A percentile compares a stretch with the other conserved stretches of the same genome.
Evolutionary conservation across 1,284 basidiomycete genomes (phyloP).

Genomic region (Flammula alnicola): DNA sequence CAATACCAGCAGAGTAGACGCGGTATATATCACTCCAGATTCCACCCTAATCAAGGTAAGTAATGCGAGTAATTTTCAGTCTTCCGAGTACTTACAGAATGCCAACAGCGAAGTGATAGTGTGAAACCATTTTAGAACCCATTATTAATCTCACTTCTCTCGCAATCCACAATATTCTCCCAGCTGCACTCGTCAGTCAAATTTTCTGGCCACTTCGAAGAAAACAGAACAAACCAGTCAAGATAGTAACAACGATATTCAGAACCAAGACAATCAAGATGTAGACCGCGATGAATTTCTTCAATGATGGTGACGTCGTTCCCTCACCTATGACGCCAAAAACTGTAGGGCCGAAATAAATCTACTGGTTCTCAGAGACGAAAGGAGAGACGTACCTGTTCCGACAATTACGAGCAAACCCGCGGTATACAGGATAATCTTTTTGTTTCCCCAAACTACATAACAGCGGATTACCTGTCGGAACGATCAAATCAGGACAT

Average conservation of each 20-base stretch:
- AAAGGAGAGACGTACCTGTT: conserved; percentile 20
- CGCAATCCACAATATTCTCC: conserved; percentile 27
- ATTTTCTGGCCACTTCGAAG: neutral
- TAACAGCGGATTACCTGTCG: conserved; percentile 28
- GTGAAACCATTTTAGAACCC: conserved; percentile 16
- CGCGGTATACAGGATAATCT: conserved; percentile 12
- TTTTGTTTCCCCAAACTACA: conserved; percentile 27
- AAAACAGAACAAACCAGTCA: conserved; percentile 20
- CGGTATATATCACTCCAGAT: conserved; percentile 27
- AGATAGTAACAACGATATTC: conserved; percentile 23
- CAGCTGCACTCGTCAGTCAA: conserved; percentile 17
- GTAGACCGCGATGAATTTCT: conserved; percentile 24
- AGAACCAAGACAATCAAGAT: conserved; percentile 19
- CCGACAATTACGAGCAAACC: conserved; percentile 18
- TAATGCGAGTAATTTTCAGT: neutral
- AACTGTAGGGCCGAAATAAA: conserved; percentile 8
- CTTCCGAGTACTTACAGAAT: conserved; percentile 22
- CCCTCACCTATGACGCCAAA: conserved; percentile 28
- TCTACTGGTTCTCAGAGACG: neutral
- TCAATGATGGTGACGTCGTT: conserved; percentile 23
- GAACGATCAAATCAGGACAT: neutral
- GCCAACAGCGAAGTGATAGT: conserved; percentile 24
- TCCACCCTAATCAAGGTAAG: conserved; percentile 22
- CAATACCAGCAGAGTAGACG: conserved; percentile 19
- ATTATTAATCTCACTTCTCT: conserved; percentile 22